A percentile compares a stretch with the other conserved stretches of the same genome.
Conservation (phyloP, 75 land plant species). For the Cupressus sempervirens region DNA sequence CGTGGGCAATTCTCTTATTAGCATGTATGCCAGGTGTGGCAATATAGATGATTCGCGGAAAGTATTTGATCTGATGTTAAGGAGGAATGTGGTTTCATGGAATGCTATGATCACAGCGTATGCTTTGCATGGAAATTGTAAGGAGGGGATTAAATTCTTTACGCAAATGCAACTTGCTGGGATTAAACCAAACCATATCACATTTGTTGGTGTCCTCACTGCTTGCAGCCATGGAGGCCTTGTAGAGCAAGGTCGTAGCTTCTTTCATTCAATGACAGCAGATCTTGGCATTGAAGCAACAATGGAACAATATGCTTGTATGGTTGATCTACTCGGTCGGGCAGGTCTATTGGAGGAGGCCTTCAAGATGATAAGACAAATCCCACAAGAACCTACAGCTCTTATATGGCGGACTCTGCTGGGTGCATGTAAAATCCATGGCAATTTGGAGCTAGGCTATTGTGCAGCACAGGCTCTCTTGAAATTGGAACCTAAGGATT, state of each 20-base stretch:
- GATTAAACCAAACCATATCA: no score
- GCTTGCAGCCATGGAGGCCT: no score
- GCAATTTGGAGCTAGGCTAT: conserved; percentile 17
- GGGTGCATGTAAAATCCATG: conserved; percentile 20
- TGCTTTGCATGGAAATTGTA: no score
- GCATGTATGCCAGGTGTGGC: conserved; percentile 23
- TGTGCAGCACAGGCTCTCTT: conserved; percentile 15
- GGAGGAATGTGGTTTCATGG: no score
- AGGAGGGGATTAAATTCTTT: no score
- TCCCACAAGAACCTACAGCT: conserved; percentile 27
- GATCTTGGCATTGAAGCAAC: conserved; percentile 9
- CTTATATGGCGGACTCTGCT: no score
- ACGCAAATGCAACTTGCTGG: no score
- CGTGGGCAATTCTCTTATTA: conserved; percentile 9
- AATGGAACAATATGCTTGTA: conserved; percentile 17
- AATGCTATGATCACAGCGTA: no score
- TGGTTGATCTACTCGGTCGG: conserved; percentile 19
- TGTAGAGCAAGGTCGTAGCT: no score
- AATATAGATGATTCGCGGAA: conserved; percentile 8
- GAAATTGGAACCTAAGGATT: conserved; percentile 19
- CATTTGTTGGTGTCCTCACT: no score
- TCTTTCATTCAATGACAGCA: no score
- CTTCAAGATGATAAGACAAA: conserved; percentile 12
- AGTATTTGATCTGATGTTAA: no score
- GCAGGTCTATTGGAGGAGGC: conserved; percentile 16